phyloP scores from a whole-genome alignment of 192 early-diverging fungal genomes.

The Coemansia nantahalensis region DNA sequence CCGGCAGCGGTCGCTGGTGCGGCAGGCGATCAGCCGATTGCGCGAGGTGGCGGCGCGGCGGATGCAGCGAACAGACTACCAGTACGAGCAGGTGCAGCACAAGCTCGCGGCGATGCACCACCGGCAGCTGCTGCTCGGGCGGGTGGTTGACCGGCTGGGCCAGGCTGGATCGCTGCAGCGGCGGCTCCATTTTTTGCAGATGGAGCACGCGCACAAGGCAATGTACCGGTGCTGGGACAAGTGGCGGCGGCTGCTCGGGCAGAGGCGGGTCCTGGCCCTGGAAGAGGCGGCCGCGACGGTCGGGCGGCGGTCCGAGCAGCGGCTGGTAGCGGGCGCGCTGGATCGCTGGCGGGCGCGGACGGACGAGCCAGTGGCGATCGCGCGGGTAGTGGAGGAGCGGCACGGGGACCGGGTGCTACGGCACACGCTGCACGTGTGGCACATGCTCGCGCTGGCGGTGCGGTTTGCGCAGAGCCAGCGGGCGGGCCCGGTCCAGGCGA shows the following conservation, averaged over 20 bases:
- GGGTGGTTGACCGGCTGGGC: not conserved
- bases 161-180: conserved; percentile 2
- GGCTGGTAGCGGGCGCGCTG: not conserved
- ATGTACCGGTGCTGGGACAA: not conserved
- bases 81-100: conserved; percentile 8
- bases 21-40: conserved; percentile 6
- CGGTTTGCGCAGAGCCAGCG: conserved; percentile 3
- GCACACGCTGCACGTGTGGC: conserved; percentile 3
- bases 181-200: conserved; percentile 3
- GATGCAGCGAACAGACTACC: not conserved
- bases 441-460: not conserved
- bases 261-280: not conserved
- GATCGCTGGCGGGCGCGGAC: conserved; percentile 4
- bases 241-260: not conserved
- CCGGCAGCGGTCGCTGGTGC: conserved; percentile 1
- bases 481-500: not conserved
- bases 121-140: conserved; percentile 4
- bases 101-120: conserved; percentile 19
- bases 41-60: not conserved
- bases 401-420: not conserved
- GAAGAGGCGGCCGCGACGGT: not conserved
- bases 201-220: not conserved
- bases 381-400: not conserved
- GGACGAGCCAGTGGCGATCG: not conserved
- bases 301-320: not conserved